phyloP scores from a whole-genome alignment of 1,284 basidiomycete species.

The Vanrija humicola region DNA sequence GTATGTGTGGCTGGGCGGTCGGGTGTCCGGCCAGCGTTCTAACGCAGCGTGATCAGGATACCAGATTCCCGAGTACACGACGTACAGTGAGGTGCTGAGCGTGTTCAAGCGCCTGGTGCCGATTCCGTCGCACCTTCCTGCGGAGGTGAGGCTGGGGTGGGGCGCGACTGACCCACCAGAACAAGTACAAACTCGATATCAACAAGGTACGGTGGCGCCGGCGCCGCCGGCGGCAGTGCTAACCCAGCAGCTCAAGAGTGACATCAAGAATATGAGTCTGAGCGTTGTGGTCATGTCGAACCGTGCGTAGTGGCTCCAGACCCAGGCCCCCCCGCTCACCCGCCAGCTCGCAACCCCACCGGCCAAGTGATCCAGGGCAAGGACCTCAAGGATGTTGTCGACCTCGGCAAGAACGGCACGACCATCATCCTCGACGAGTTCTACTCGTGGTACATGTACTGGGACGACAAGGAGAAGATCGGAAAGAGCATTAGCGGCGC shows the following conservation, averaged over 20 bases:
- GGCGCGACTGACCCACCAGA: conserved; percentile 35
- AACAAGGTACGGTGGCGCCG: conserved; percentile 37
- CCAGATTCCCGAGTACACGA: conserved; percentile 42
- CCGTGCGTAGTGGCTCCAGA: conserved; percentile 16
- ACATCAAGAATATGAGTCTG: conserved; percentile 73
- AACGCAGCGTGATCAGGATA: conserved; percentile 18
- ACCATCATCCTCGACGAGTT: conserved; percentile 86
- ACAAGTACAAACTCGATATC: conserved; percentile 68
- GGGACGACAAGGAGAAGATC: conserved; percentile 65
- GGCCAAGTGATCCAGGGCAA: conserved; percentile 72
- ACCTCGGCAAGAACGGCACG: conserved; percentile 58
- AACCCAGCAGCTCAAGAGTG: conserved; percentile 54
- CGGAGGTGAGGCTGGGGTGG: conserved; percentile 5
- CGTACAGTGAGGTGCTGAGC: conserved; percentile 64
- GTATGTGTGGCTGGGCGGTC: conserved; percentile 8
- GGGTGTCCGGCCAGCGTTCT: not conserved
- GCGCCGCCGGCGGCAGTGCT: not conserved
- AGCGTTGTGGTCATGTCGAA: conserved; percentile 85
- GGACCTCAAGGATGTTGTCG: conserved; percentile 74
- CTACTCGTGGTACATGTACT: conserved; percentile 66
- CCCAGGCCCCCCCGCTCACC: not conserved
- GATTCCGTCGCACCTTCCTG: conserved; percentile 63
- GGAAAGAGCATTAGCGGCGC: conserved; percentile 80
- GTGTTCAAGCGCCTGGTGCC: conserved; percentile 86
- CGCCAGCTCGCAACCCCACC: conserved; percentile 55